These are phyloP conservation scores for Paraphaeosphaeria minitans DNA, from an alignment of 2,329 filamentous ascomycete genomes.

Conservation along the genomic window DNA sequence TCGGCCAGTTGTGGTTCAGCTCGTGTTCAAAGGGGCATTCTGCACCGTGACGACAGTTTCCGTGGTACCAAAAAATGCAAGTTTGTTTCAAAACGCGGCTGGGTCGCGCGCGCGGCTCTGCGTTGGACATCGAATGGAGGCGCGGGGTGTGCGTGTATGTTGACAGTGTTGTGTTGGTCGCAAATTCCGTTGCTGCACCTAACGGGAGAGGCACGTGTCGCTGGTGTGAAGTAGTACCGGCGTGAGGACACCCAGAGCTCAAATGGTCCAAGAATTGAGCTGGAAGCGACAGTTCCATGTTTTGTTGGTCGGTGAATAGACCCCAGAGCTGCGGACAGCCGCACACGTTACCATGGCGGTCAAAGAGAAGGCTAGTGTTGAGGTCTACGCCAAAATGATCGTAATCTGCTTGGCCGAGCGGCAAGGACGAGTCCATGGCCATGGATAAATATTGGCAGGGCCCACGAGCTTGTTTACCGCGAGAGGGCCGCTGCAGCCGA, in stretches of 20 bases:
- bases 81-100: slow-evolving; percentile 14
- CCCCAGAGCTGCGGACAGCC: slow-evolving; percentile 34
- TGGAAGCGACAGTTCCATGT: neutral
- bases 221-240: neutral
- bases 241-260: neutral
- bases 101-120: neutral
- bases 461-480: neutral
- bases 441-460: neutral
- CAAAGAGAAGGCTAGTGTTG: slow-evolving; percentile 15
- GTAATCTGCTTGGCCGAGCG: neutral
- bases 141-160: neutral
- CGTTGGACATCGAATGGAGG: neutral
- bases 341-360: slow-evolving; percentile 28
- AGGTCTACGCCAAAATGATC: neutral
- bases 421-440: neutral
- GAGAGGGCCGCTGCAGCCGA: neutral
- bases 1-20: slow-evolving; percentile 27
- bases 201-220: neutral
- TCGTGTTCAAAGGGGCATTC: slow-evolving; percentile 22
- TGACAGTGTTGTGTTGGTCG: neutral
- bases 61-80: slow-evolving; percentile 38
- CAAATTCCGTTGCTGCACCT: neutral
- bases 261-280: neutral
- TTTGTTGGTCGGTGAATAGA: neutral
- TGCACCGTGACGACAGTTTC: slow-evolving; percentile 19